phyloP scores from a whole-genome alignment of 2,329 filamentous ascomycete genomes.

The Graphilbum sp. region DNA sequence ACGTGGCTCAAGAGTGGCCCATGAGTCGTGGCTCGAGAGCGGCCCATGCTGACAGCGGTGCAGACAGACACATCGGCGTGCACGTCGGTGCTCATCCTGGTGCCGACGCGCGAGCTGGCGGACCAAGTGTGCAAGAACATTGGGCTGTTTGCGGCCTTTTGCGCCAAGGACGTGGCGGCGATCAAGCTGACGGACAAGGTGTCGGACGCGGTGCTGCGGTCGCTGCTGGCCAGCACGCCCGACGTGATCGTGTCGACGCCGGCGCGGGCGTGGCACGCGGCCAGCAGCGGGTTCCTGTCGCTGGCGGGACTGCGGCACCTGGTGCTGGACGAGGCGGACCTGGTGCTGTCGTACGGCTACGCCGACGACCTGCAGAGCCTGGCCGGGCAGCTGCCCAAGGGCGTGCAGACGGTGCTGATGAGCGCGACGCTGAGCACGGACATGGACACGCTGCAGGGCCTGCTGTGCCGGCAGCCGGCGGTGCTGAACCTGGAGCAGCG shows the following conservation, averaged over 20 bases:
- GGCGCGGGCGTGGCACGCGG: conserved; percentile 61
- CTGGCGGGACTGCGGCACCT: conserved; percentile 58
- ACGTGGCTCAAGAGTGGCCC: too few species aligned
- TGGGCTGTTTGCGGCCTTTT: conserved; percentile 63
- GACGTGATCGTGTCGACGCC: conserved; percentile 89
- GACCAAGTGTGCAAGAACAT: conserved; percentile 75
- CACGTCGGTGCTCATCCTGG: conserved; percentile 71
- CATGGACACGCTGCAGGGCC: conserved; percentile 64
- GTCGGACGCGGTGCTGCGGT: conserved; percentile 73
- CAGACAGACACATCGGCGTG: conserved; percentile 31
- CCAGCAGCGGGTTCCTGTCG: conserved; percentile 55
- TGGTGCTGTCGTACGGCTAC: conserved; percentile 88
- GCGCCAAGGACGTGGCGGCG: conserved; percentile 64
- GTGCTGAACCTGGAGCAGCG: conserved; percentile 70
- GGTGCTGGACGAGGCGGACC: conserved; percentile 85
- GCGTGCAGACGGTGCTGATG: conserved; percentile 82
- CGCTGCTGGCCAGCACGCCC: conserved; percentile 68
- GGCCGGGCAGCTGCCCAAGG: conserved; percentile 61
- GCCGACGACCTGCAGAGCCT: conserved; percentile 76
- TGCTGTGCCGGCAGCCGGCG: conserved; percentile 72
- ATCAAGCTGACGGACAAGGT: conserved; percentile 86
- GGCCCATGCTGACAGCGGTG: conserved; percentile 17
- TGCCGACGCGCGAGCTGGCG: conserved; percentile 87
- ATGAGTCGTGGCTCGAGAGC: too few species aligned
- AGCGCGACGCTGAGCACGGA: conserved; percentile 78